A percentile compares a stretch with the other conserved stretches of the same genome.
Conservation (phyloP, 257 asterid species). For the Paulownia fortunei region DNA sequence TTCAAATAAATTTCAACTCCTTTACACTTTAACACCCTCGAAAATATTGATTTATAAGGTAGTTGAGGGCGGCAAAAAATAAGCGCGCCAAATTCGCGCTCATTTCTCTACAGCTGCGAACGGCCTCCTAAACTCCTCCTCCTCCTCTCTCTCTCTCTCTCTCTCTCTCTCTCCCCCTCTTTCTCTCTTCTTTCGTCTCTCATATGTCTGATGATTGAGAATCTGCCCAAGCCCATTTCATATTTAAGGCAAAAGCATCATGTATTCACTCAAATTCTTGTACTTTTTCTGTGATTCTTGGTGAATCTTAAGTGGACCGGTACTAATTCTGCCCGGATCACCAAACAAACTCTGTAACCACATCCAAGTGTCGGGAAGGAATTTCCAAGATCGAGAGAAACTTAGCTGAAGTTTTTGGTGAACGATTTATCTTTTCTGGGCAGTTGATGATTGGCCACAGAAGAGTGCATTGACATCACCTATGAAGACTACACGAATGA, state of each 20-base stretch:
- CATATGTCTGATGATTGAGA: constrained; percentile 23
- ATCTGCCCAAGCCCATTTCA: constrained; percentile 12
- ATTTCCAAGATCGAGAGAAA: constrained; percentile 5
- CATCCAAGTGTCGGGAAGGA: not conserved
- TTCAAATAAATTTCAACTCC: no score
- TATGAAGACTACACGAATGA: constrained; percentile 62
- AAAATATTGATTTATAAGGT: not conserved
- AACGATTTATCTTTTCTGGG: not conserved
- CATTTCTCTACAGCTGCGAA: constrained; percentile 18
- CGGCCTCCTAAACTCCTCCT: constrained; percentile 3
- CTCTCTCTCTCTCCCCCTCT: not conserved
- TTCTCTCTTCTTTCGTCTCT: not conserved
- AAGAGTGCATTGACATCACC: not conserved
- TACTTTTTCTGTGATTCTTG: not conserved
- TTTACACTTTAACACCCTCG: no score
- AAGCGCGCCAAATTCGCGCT: constrained; percentile 45
- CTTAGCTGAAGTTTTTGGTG: constrained; percentile 23
- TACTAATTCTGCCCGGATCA: constrained; percentile 4
- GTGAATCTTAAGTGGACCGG: constrained; percentile 19
- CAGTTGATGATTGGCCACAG: not conserved
- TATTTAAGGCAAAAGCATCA: not conserved
- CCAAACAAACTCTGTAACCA: not conserved
- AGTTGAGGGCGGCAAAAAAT: constrained; percentile 11
- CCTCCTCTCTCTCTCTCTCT: not conserved
- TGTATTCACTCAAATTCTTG: constrained; percentile 7